phyloP scores from a whole-genome alignment of 2,329 filamentous ascomycete genomes.

The Tolypocladium sp. region DNA sequence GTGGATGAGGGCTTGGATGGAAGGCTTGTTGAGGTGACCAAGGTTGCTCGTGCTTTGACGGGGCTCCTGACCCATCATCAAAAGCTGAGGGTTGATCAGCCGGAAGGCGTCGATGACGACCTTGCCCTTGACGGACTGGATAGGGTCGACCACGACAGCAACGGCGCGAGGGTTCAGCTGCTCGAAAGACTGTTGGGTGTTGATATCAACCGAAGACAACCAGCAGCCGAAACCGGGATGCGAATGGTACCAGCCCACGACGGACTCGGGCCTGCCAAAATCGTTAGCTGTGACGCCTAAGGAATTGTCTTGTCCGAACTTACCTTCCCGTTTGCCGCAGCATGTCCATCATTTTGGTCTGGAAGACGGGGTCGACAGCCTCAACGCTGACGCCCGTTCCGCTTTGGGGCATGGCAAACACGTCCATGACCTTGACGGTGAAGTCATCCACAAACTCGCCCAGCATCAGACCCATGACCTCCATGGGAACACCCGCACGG shows the following conservation, averaged over 20 bases:
- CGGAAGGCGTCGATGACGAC: conserved; percentile 99
- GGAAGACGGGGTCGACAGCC: conserved; percentile 95
- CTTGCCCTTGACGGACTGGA: conserved; percentile 98
- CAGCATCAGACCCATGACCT: conserved; percentile 99
- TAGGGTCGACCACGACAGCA: conserved; percentile 95
- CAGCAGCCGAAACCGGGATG: conserved; percentile 99
- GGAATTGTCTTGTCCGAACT: conserved; percentile 23
- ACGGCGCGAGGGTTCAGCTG: conserved; percentile 94
- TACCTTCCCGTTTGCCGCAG: conserved; percentile 92
- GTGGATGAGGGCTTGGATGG: conserved; percentile 98
- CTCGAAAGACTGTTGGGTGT: conserved; percentile 99
- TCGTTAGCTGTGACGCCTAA: too few relatives aligned
- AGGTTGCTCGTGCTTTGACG: conserved; percentile 96
- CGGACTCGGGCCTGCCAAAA: conserved; percentile 70
- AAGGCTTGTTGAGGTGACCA: conserved; percentile 97
- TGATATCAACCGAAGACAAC: conserved; percentile 98
- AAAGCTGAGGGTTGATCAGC: conserved; percentile 92
- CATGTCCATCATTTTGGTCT: conserved; percentile 99
- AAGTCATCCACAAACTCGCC: conserved; percentile 99
- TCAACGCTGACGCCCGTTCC: conserved; percentile 97
- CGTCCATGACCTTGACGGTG: conserved; percentile 94
- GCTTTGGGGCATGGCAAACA: conserved; percentile 98
- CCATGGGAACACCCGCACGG: conserved; percentile 96
- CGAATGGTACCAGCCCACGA: conserved; percentile 99
- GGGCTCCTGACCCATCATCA: conserved; percentile 97